Percentiles rank a stretch among this genome's conserved stretches.
These are phyloP conservation scores for Fraxinus platypoda DNA, from an alignment of 305 asterid species.

Conservation along the genomic window DNA sequence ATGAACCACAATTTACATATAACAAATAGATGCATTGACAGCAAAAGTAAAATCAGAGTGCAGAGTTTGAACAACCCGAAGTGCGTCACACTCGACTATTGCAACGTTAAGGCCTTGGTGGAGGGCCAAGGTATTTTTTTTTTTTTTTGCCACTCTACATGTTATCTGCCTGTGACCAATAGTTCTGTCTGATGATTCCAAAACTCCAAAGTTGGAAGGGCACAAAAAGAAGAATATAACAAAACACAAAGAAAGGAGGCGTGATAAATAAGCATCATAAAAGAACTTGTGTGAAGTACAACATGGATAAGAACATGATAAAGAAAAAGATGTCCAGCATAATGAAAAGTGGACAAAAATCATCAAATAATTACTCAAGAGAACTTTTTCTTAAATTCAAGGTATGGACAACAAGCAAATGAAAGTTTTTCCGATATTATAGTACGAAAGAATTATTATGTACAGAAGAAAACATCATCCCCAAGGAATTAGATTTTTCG, in stretches of 20 bases:
- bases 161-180: background rate
- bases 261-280: background rate
- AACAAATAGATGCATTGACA: background rate
- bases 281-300: background rate
- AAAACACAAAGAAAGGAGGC: background rate
- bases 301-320: background rate
- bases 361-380: background rate
- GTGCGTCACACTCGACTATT: conserved; percentile 2
- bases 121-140: background rate
- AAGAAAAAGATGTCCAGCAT: background rate
- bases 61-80: background rate
- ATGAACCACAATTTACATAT: background rate
- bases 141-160: background rate
- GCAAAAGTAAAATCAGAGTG: background rate
- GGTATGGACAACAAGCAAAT: background rate
- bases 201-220: background rate
- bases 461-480: conserved; percentile 19
- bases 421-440: background rate
- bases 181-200: background rate
- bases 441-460: conserved; percentile 4
- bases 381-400: background rate
- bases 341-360: background rate
- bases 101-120: background rate
- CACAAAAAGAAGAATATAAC: background rate
- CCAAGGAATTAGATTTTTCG: background rate